Percentiles rank a stretch among this genome's conserved stretches.
Evolutionary conservation across 345 rosid species (phyloP).

Genomic region (Lagerstroemia speciosa): DNA sequence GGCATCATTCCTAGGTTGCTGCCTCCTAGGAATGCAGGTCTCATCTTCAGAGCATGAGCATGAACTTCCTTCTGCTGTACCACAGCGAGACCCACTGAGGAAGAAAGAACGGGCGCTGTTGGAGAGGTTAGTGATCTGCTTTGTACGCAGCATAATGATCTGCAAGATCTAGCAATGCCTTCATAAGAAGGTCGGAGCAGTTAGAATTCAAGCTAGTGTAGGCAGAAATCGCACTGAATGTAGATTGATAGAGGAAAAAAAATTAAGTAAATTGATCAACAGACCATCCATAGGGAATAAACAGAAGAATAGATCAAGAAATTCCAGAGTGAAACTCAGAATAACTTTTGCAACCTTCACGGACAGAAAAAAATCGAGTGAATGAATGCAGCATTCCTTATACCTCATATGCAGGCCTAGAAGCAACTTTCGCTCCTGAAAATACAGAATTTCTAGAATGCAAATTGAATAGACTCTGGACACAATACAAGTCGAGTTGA

Average conservation of each 20-base stretch:
- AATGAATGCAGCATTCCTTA: background rate
- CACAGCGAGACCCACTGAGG: constrained; percentile 51
- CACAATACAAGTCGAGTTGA: background rate
- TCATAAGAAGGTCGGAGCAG: background rate
- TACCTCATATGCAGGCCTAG: background rate
- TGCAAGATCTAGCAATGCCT: constrained; percentile 10
- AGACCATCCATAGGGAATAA: background rate
- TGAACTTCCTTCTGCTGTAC: constrained; percentile 61
- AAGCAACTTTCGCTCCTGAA: background rate
- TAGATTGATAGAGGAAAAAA: background rate
- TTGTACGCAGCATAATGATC: constrained; percentile 65
- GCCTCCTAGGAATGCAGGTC: constrained; percentile 50
- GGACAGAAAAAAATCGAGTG: background rate
- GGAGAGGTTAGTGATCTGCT: constrained; percentile 64
- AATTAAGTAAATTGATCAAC: background rate
- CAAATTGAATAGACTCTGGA: background rate
- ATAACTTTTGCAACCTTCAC: background rate
- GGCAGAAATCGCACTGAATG: background rate
- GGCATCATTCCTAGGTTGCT: constrained; percentile 32
- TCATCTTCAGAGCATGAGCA: constrained; percentile 73
- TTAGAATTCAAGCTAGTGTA: background rate
- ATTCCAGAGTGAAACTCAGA: background rate
- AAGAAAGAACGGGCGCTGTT: constrained; percentile 60
- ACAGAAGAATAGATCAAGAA: background rate
- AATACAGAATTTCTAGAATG: background rate